Percentiles rank a stretch among this genome's conserved stretches.
Evolutionary conservation across 73 alveolate species (phyloP).

Genomic region (Symbiodinium natans): DNA sequence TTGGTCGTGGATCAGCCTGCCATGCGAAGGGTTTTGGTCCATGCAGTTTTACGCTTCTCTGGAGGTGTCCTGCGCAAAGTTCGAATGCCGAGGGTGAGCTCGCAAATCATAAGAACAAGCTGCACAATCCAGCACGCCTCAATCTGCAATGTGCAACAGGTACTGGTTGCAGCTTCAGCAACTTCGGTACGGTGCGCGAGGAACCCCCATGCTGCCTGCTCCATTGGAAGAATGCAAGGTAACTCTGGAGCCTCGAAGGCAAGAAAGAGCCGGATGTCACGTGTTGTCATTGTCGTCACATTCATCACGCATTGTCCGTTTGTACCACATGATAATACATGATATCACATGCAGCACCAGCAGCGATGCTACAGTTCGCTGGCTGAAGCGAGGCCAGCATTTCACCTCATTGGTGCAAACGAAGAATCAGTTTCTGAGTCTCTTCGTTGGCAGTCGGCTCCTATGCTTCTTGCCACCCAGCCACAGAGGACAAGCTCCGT

Average conservation of each 20-base stretch:
- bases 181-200: neutral
- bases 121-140: conserved; percentile 66
- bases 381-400: conserved; percentile 42
- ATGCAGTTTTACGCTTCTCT: neutral
- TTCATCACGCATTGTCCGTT: neutral
- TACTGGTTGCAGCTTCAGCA: too few relatives aligned
- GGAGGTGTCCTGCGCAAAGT: conserved; percentile 46
- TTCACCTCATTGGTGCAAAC: neutral
- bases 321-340: neutral
- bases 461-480: neutral
- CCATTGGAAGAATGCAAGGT: conserved; percentile 55
- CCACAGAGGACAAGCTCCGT: neutral
- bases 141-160: neutral
- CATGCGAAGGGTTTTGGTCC: neutral
- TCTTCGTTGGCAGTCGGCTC: neutral
- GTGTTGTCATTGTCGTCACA: too few relatives aligned
- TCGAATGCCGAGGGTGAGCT: conserved; percentile 37
- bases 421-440: too few relatives aligned
- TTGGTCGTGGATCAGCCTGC: conserved; percentile 82
- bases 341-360: neutral
- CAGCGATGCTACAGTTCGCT: conserved; percentile 54
- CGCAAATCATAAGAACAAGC: conserved; percentile 8
- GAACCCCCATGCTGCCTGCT: conserved; percentile 43
- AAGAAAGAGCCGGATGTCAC: neutral
- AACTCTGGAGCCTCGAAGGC: conserved; percentile 32